Percentiles rank a stretch among this genome's conserved stretches.
phyloP scores from a whole-genome alignment of 1,139 yeast species.

The Pichia sp. region DNA sequence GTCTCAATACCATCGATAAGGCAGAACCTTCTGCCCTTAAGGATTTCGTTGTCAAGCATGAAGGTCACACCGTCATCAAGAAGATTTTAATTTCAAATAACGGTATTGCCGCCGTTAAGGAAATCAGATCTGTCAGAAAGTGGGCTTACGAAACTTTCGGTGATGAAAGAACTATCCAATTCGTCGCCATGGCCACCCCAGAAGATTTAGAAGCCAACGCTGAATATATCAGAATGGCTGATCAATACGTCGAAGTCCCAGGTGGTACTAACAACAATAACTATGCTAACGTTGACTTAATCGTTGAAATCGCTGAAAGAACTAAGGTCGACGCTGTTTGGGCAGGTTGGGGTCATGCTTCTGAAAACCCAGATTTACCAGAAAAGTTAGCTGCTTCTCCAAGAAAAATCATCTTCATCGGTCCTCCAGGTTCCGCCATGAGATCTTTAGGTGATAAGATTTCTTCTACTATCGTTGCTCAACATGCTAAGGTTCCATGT shows the following conservation, averaged over 20 bases:
- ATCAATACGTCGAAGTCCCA: slow-evolving; percentile 96
- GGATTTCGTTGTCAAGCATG: slow-evolving; percentile 80
- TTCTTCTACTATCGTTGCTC: slow-evolving; percentile 97
- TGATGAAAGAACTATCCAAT: slow-evolving; percentile 88
- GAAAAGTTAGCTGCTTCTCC: slow-evolving; percentile 91
- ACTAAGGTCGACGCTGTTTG: slow-evolving; percentile 97
- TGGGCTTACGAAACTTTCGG: slow-evolving; percentile 99
- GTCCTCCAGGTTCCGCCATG: slow-evolving; percentile 99
- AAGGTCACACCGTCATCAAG: slow-evolving; percentile 94
- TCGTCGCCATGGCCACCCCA: slow-evolving; percentile 99
- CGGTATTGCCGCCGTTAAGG: slow-evolving; percentile 99
- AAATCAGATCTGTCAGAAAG: slow-evolving; percentile 93
- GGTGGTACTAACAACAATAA: slow-evolving; percentile 99
- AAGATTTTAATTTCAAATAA: slow-evolving; percentile 92
- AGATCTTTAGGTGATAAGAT: slow-evolving; percentile 98
- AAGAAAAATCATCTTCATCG: slow-evolving; percentile 86
- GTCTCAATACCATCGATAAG: slow-evolving; percentile 67
- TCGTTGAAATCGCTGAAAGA: slow-evolving; percentile 96
- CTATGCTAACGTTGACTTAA: slow-evolving; percentile 95
- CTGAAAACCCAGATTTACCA: slow-evolving; percentile 94
- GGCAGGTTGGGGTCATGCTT: slow-evolving; percentile 99
- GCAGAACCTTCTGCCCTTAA: slow-evolving; percentile 79
- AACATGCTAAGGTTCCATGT: slow-evolving; percentile 97
- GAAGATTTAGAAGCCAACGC: slow-evolving; percentile 97
- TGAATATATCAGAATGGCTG: slow-evolving; percentile 98